These are phyloP conservation scores for Vitis hybrid DNA, from an alignment of 177 flowering plant species.

Conservation along the genomic window DNA sequence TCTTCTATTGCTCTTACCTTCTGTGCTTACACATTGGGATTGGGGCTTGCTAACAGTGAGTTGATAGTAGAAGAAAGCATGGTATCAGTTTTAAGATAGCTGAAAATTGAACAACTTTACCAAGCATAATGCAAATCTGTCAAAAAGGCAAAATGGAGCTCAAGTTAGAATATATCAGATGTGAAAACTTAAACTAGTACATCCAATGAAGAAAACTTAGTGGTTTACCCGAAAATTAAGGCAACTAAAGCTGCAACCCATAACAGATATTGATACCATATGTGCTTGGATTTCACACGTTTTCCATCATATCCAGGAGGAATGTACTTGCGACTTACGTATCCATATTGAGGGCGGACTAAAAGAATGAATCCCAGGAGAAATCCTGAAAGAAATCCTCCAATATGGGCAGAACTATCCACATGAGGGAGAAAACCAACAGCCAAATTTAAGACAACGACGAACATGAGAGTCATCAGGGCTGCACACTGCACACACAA, in stretches of 20 bases:
- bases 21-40: too few relatives aligned
- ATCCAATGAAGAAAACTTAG: background rate
- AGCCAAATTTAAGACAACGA: slow-evolving; percentile 52
- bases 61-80: too few relatives aligned
- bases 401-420: slow-evolving; percentile 65
- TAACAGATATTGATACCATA: slow-evolving; percentile 48
- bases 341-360: slow-evolving; percentile 72
- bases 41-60: too few relatives aligned
- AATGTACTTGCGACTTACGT: slow-evolving; percentile 40
- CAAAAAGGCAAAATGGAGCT: too few relatives aligned
- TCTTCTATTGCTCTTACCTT: too few relatives aligned
- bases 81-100: too few relatives aligned
- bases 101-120: too few relatives aligned
- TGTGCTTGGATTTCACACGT: slow-evolving; percentile 43
- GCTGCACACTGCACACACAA: slow-evolving; percentile 46
- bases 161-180: background rate
- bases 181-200: background rate
- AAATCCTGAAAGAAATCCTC: slow-evolving; percentile 68
- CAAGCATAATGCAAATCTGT: too few relatives aligned
- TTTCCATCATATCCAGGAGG: slow-evolving; percentile 45
- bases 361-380: slow-evolving; percentile 69
- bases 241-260: slow-evolving; percentile 34
- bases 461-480: slow-evolving; percentile 31
- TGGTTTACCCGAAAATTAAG: slow-evolving; percentile 42
- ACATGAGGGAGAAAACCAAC: slow-evolving; percentile 57